Evolutionary conservation across 2,329 filamentous ascomycete genomes (phyloP).

Genomic region (Trichoderma endophyticum): DNA sequence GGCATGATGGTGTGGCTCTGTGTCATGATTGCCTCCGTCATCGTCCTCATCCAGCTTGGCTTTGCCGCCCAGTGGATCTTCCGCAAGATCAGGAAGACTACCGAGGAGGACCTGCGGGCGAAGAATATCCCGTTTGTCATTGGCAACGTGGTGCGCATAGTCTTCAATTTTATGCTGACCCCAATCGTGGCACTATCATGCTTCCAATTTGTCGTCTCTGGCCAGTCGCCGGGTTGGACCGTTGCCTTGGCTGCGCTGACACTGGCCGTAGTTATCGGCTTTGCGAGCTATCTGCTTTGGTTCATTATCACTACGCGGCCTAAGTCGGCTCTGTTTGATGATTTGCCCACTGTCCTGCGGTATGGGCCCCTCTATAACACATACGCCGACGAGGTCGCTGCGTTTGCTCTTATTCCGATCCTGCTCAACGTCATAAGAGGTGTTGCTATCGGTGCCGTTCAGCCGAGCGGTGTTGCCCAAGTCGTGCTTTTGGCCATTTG

Average conservation of each 20-base stretch:
- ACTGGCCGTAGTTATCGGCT: slow-evolving; percentile 67
- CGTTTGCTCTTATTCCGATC: slow-evolving; percentile 84
- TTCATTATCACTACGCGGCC: slow-evolving; percentile 79
- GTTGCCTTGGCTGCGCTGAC: slow-evolving; percentile 74
- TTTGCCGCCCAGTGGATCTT: slow-evolving; percentile 76
- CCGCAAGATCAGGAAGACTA: slow-evolving; percentile 65
- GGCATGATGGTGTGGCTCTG: slow-evolving; percentile 91
- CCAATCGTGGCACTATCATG: slow-evolving; percentile 83
- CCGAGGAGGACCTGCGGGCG: slow-evolving; percentile 81
- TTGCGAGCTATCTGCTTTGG: slow-evolving; percentile 74
- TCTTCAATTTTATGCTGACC: slow-evolving; percentile 89
- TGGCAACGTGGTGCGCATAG: slow-evolving; percentile 76
- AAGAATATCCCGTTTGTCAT: slow-evolving; percentile 89
- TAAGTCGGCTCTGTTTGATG: slow-evolving; percentile 86
- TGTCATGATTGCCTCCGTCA: slow-evolving; percentile 65
- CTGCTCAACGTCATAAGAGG: slow-evolving; percentile 81
- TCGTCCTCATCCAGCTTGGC: slow-evolving; percentile 69
- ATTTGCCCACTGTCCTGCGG: slow-evolving; percentile 80
- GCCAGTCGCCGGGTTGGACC: slow-evolving; percentile 63
- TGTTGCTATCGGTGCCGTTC: slow-evolving; percentile 86
- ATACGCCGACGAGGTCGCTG: slow-evolving; percentile 87
- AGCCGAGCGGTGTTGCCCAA: slow-evolving; percentile 89
- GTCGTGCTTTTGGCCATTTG: slow-evolving; percentile 89
- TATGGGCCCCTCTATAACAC: slow-evolving; percentile 98
- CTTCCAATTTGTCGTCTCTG: slow-evolving; percentile 82